Base-by-base conservation (phyloP, 345 rosid species). In the Brassica rapa region DNA sequence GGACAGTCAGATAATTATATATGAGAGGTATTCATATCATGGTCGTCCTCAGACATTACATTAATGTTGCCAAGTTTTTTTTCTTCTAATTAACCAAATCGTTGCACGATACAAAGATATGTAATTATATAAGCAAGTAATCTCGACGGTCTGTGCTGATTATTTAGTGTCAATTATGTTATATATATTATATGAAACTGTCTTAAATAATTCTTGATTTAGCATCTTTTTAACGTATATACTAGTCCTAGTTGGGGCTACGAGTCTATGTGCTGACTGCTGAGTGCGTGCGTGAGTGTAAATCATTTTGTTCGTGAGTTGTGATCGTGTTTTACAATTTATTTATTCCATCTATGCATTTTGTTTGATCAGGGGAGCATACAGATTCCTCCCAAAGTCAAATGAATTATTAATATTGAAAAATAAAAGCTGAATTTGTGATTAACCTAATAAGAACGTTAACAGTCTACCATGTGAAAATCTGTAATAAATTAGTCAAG, bases 401-500 rank as follows among this genome's bases (percentile, higher is more conserved):
- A 30, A 24, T 23, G 25, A 76, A 8, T 43, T 24, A 70, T 77
- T 12, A 21, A 35, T 49, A 33, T 11, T 53, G 14, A 51, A 61
- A 30, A 29, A 2, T 1, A 12, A 61, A 24, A 23, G 53, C 49
- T 16, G n/a, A 43, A 37, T 32, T 64, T 76, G 39, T 57, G 14
- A 57, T 71, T 56, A 72, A 43, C 23, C 32, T 78, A 72, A 25
- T 14, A 66, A 43, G 46, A 23, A 6, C 73, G 25, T 60, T 78
- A 53, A 56, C 19, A 43, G 49, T 71, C 51, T 57, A 29, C 35
- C 25, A 25, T 23, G 8, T 16, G 61, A 57, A 3, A 2, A 30
- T 21, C 68, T 9, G 64, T 3, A 23, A 68, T 24, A 46, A 32
- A 15, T 57, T 30, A 67, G 65, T 67, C 70, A 79, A 73, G 19